Percentiles rank a stretch among this genome's conserved stretches.
Conservation (phyloP, 768 basidiomycete species). For the Hericium alpestre region DNA sequence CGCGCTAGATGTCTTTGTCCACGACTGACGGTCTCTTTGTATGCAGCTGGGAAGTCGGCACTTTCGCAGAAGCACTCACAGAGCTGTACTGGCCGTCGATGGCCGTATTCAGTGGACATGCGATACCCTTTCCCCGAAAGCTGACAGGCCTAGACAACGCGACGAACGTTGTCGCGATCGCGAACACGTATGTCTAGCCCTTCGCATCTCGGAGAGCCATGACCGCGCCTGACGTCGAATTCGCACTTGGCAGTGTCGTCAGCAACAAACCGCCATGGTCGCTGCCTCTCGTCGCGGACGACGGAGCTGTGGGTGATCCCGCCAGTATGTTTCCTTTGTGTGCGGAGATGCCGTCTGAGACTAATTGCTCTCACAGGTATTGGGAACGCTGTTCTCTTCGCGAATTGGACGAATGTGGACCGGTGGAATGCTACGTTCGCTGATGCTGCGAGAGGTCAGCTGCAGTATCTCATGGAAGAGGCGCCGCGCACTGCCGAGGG, state of each 20-base stretch:
- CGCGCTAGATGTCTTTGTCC: background rate
- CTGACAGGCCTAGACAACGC: constrained; percentile 23
- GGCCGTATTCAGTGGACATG: constrained; percentile 35
- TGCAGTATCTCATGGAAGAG: constrained; percentile 34
- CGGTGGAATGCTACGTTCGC: constrained; percentile 24
- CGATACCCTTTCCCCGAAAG: constrained; percentile 29
- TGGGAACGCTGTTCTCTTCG: constrained; percentile 42
- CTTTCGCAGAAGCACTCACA: constrained; percentile 40
- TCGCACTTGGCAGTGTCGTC: constrained; percentile 25
- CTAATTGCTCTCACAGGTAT: constrained; percentile 24
- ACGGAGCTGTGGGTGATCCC: constrained; percentile 51
- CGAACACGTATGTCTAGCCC: constrained; percentile 23
- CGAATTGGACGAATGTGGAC: constrained; percentile 40
- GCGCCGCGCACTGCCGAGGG: constrained; percentile 37
- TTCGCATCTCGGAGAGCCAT: background rate
- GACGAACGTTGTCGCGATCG: constrained; percentile 32
- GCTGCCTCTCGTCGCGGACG: constrained; percentile 33
- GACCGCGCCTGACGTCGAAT: background rate
- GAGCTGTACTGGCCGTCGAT: constrained; percentile 40
- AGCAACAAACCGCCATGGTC: constrained; percentile 25
- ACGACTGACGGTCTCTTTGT: background rate
- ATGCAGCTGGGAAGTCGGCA: constrained; percentile 50
- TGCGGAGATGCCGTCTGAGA: background rate
- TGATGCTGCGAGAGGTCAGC: constrained; percentile 33
- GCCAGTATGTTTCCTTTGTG: constrained; percentile 29